Conservation (phyloP, 768 basidiomycete species). For the Heimioporus sp. region DNA sequence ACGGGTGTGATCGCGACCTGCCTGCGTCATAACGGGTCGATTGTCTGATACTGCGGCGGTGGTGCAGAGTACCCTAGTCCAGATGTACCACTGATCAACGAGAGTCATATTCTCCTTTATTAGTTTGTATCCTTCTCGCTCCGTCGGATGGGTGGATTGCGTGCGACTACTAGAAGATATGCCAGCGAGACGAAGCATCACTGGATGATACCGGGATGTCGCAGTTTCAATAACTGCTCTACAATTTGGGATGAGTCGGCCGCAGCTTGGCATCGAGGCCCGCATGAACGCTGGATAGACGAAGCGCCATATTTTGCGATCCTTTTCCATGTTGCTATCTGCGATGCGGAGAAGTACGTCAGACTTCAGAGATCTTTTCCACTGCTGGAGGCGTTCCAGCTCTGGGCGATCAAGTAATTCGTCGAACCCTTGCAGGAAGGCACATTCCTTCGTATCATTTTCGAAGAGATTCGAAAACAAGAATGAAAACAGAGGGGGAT, state of each 20-base stretch:
- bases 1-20: slow-evolving; percentile 64
- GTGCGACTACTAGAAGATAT: slow-evolving; percentile 49
- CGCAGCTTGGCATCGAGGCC: slow-evolving; percentile 47
- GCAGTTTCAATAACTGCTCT: slow-evolving; percentile 69
- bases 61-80: slow-evolving; percentile 85
- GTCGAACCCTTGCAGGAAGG: slow-evolving; percentile 59
- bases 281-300: slow-evolving; percentile 67
- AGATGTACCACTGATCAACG: slow-evolving; percentile 79
- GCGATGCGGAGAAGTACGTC: slow-evolving; percentile 67
- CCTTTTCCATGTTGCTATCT: slow-evolving; percentile 65
- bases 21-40: slow-evolving; percentile 51
- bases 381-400: slow-evolving; percentile 59
- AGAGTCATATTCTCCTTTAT: slow-evolving; percentile 56
- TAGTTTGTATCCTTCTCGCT: slow-evolving; percentile 51
- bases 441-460: slow-evolving; percentile 42
- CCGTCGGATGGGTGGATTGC: slow-evolving; percentile 41
- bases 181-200: slow-evolving; percentile 72
- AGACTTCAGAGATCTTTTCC: slow-evolving; percentile 54
- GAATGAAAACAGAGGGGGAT: slow-evolving; percentile 27
- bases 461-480: slow-evolving; percentile 54
- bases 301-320: slow-evolving; percentile 73
- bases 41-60: slow-evolving; percentile 68
- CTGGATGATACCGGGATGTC: slow-evolving; percentile 65
- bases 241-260: slow-evolving; percentile 46
- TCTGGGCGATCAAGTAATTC: slow-evolving; percentile 65